Percentiles rank a stretch among this genome's conserved stretches.
Conservation (phyloP, 1,139 yeast species). For the Pichia sp. region DNA sequence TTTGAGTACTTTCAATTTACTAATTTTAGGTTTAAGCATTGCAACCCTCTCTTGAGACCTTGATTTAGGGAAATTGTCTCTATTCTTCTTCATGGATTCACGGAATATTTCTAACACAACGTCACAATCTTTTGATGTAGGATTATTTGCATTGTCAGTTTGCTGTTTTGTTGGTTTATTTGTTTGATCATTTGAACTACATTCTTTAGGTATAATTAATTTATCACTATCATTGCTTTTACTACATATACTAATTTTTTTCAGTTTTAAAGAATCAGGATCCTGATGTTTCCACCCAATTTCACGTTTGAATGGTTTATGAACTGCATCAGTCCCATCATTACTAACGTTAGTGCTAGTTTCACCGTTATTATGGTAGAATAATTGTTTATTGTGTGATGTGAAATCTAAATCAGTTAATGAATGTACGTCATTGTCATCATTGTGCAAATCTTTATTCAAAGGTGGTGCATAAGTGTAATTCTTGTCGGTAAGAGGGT, state of each 20-base stretch:
- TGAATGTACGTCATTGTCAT: not conserved
- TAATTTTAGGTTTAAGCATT: slow-evolving; percentile 1
- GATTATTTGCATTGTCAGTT: not conserved
- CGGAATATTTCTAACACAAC: slow-evolving; percentile 5
- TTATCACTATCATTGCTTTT: not conserved
- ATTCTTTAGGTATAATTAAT: not conserved
- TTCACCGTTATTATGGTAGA: too few relatives aligned
- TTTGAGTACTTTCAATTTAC: slow-evolving; percentile 4
- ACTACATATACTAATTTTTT: not conserved
- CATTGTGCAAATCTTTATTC: not conserved
- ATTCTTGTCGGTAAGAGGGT: not conserved
- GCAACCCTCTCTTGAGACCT: not conserved
- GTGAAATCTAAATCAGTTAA: not conserved
- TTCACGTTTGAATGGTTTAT: not conserved
- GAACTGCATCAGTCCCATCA: too few relatives aligned
- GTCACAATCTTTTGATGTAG: slow-evolving; percentile 1
- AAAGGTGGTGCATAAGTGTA: not conserved
- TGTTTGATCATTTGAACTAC: not conserved
- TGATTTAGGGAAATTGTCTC: slow-evolving; percentile 1
- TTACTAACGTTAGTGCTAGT: too few relatives aligned
- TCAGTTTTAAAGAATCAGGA: not conserved
- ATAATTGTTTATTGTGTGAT: not conserved
- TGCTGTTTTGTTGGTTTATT: not conserved
- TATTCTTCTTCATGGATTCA: slow-evolving; percentile 9
- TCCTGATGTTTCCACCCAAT: slow-evolving; percentile 3